These are phyloP conservation scores for Proliferodiscus dingleyae DNA, from an alignment of 2,329 filamentous ascomycete genomes.

Conservation along the genomic window DNA sequence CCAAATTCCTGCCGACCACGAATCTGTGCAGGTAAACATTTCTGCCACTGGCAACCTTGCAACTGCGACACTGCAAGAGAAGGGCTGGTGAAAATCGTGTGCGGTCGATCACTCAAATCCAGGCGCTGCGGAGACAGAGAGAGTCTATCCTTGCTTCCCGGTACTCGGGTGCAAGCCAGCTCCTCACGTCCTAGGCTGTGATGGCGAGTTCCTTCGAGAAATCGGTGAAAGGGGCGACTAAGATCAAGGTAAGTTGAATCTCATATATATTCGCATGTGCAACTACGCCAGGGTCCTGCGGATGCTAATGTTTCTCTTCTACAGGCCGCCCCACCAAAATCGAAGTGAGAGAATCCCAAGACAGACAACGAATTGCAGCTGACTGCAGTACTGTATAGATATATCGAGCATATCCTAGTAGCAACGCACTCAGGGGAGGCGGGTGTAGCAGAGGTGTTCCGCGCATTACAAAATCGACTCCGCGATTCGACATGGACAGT, in stretches of 20 bases:
- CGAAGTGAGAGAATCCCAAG: conserved; percentile 62
- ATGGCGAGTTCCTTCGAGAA: conserved; percentile 96
- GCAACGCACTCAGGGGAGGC: conserved; percentile 93
- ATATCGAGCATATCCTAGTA: conserved; percentile 90
- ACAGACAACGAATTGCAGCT: conserved; percentile 9
- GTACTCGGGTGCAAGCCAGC: conserved; percentile 17
- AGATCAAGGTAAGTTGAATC: conserved; percentile 91
- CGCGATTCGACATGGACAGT: conserved; percentile 99
- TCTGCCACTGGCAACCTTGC: no score
- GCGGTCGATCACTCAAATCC: neutral
- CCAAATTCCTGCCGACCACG: conserved; percentile 8
- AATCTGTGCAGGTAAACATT: no score
- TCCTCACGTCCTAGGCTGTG: conserved; percentile 11
- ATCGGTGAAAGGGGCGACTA: conserved; percentile 97
- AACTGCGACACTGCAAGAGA: no score
- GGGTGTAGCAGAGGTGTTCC: conserved; percentile 92
- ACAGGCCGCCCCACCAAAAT: conserved; percentile 91
- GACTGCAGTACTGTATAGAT: conserved; percentile 23
- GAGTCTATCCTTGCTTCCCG: conserved; percentile 1
- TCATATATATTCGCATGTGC: no score
- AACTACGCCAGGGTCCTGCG: no score
- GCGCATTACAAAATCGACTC: conserved; percentile 80
- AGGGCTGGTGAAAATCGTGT: no score
- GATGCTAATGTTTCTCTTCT: conserved; percentile 12
- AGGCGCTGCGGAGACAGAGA: neutral